A percentile compares a stretch with the other conserved stretches of the same genome.
These are phyloP conservation scores for Madurella mycetomatis DNA, from an alignment of 2,329 filamentous ascomycete species.

Conservation along the genomic window DNA sequence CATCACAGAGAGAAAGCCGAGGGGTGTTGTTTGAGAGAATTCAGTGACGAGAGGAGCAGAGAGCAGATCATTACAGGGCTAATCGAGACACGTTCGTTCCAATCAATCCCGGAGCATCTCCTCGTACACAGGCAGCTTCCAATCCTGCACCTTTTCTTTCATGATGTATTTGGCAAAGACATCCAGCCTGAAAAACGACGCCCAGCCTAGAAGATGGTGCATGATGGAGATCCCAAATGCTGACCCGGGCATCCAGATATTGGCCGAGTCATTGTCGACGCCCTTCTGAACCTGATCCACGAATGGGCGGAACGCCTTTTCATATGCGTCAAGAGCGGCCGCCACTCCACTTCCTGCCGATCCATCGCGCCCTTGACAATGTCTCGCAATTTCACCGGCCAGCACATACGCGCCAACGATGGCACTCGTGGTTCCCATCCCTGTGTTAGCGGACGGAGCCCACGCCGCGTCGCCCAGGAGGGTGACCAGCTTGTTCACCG, in stretches of 20 bases:
- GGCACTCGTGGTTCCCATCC: conserved; percentile 47
- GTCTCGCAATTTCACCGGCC: conserved; percentile 43
- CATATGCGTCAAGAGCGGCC: conserved; percentile 40
- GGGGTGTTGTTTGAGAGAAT: neutral
- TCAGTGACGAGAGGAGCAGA: too few relatives aligned
- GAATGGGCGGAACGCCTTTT: conserved; percentile 41
- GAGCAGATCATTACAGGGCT: too few relatives aligned
- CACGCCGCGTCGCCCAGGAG: conserved; percentile 53
- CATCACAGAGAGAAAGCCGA: conserved; percentile 30
- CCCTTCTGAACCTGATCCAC: conserved; percentile 38
- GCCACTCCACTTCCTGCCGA: neutral
- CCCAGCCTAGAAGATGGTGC: too few relatives aligned
- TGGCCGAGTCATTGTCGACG: neutral
- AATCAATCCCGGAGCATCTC: too few relatives aligned
- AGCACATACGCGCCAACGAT: conserved; percentile 52
- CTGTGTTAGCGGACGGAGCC: conserved; percentile 44
- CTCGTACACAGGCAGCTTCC: too few relatives aligned
- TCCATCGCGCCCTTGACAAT: neutral
- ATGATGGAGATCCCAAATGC: too few relatives aligned
- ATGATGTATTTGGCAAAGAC: neutral
- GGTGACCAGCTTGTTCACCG: conserved; percentile 39
- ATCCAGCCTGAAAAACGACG: too few relatives aligned
- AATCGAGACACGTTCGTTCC: too few relatives aligned
- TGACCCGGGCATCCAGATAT: too few relatives aligned
- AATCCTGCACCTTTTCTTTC: too few relatives aligned